These are phyloP conservation scores for Ganoderma multipileum DNA, from an alignment of 1,284 basidiomycete genomes.

Conservation along the genomic window DNA sequence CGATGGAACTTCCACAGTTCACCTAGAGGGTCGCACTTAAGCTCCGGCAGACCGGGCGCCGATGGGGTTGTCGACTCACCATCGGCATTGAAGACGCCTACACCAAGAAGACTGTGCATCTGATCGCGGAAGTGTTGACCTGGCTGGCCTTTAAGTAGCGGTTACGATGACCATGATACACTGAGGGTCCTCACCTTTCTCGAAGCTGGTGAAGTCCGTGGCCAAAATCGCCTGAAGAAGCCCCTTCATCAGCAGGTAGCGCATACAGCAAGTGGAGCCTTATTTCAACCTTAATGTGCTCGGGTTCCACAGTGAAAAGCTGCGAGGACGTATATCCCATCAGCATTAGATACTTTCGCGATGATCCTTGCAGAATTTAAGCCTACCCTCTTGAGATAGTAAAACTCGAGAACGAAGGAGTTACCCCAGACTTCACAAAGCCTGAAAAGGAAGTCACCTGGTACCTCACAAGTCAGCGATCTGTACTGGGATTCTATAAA, in stretches of 20 bases:
- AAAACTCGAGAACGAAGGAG: constrained; percentile 25
- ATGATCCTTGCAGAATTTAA: too few relatives aligned
- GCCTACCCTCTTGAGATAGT: constrained; percentile 31
- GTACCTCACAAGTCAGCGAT: neutral
- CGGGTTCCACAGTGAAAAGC: constrained; percentile 41
- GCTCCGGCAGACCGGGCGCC: neutral
- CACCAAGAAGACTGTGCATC: constrained; percentile 40
- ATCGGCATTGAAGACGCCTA: constrained; percentile 49
- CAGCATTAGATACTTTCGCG: neutral
- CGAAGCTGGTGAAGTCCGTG: constrained; percentile 39
- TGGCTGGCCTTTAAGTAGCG: neutral
- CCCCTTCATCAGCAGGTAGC: neutral
- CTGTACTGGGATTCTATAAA: neutral
- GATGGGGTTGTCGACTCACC: constrained; percentile 29
- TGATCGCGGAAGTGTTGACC: constrained; percentile 28
- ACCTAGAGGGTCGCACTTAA: constrained; percentile 19
- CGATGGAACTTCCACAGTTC: constrained; percentile 53
- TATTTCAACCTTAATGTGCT: constrained; percentile 37
- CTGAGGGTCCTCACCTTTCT: constrained; percentile 37
- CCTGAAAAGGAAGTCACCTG: constrained; percentile 31
- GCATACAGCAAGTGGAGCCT: too few relatives aligned
- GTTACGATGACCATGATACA: too few relatives aligned
- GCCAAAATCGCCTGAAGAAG: constrained; percentile 37
- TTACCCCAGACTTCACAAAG: constrained; percentile 31
- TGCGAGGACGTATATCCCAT: constrained; percentile 4